These are phyloP conservation scores for Agrocybe praecox DNA, from an alignment of 768 basidiomycete genomes.

Conservation along the genomic window DNA sequence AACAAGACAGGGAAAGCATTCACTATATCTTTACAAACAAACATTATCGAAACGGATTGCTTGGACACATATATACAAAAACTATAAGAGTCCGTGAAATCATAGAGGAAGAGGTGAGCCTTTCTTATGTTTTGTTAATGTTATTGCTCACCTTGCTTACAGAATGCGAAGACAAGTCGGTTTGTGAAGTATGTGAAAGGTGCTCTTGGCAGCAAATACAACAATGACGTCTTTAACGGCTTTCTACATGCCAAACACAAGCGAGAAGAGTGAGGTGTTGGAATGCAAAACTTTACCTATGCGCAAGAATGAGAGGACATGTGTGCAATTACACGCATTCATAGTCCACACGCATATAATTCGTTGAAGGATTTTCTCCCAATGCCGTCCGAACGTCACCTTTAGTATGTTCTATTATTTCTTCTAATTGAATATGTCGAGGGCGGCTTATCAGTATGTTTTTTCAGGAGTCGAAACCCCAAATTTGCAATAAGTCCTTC, in stretches of 20 bases:
- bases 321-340: conserved; percentile 22
- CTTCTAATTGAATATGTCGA: no score
- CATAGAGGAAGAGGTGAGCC: conserved; percentile 2
- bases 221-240: conserved; percentile 8
- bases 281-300: conserved; percentile 37
- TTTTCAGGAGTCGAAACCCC: conserved; percentile 1
- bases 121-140: neutral
- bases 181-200: conserved; percentile 12
- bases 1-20: neutral
- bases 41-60: neutral
- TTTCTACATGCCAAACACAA: conserved; percentile 21
- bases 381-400: neutral
- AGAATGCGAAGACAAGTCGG: conserved; percentile 8
- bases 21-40: conserved; percentile 5
- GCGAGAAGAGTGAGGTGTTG: conserved; percentile 28
- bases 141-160: neutral
- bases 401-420: neutral
- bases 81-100: conserved; percentile 3
- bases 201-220: conserved; percentile 7
- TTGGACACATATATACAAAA: conserved; percentile 3
- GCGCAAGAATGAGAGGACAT: conserved; percentile 32
- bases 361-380: conserved; percentile 16
- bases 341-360: conserved; percentile 28
- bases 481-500: conserved; percentile 20
- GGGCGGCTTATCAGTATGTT: no score